phyloP scores from a whole-genome alignment of 2,329 filamentous ascomycete species.

The Penicillium sp. region DNA sequence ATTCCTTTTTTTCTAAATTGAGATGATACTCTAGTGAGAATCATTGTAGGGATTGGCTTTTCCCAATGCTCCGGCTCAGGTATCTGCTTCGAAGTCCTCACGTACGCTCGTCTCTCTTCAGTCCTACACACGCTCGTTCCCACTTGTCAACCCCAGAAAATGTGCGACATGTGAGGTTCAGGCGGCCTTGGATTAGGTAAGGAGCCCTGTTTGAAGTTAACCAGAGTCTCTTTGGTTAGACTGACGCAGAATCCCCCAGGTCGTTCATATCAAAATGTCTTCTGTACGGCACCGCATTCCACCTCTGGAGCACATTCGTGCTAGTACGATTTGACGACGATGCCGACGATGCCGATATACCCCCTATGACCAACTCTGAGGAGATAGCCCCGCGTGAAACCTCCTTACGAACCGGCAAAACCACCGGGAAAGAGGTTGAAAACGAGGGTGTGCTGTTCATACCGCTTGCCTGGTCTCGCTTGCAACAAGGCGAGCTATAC shows the following conservation, averaged over 20 bases:
- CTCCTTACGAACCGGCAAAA: slow-evolving; percentile 1
- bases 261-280: slow-evolving; percentile 31
- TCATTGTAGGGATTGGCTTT: slow-evolving; percentile 12
- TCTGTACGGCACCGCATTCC: slow-evolving; percentile 33
- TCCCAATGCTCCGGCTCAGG: slow-evolving; percentile 36
- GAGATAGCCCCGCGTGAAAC: slow-evolving; percentile 1
- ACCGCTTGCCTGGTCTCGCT: slow-evolving; percentile 55
- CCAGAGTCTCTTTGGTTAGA: background rate
- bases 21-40: slow-evolving; percentile 5
- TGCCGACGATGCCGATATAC: slow-evolving; percentile 19
- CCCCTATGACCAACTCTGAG: slow-evolving; percentile 7
- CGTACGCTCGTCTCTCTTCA: slow-evolving; percentile 21
- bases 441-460: slow-evolving; percentile 55
- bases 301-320: slow-evolving; percentile 34
- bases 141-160: slow-evolving; percentile 18
- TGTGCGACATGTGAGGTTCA: slow-evolving; percentile 34
- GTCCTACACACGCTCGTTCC: slow-evolving; percentile 15
- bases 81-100: slow-evolving; percentile 28
- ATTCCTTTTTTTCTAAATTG: background rate
- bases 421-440: slow-evolving; percentile 26
- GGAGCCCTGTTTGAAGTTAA: background rate
- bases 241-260: slow-evolving; percentile 17
- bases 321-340: slow-evolving; percentile 31
- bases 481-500: slow-evolving; percentile 33
- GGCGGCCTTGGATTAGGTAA: slow-evolving; percentile 37